A percentile compares a stretch with the other conserved stretches of the same genome.
Conservation (phyloP, 2,329 filamentous ascomycete species). For the Ceratocystis colombiana region DNA sequence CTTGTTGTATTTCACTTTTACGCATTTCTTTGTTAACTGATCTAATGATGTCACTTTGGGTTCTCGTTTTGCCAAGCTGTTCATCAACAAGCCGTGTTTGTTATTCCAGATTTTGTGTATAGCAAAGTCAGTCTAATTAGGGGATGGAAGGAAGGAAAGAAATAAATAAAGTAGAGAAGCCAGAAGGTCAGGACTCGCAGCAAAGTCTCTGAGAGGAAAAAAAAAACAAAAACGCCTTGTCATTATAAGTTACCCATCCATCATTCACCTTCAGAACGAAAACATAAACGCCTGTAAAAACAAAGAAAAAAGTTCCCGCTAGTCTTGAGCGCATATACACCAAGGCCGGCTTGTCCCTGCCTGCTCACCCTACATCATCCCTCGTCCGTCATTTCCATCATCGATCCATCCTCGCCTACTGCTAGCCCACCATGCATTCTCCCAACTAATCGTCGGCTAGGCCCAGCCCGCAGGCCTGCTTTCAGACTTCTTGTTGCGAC, state of each 20-base stretch:
- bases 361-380: slow-evolving; percentile 31
- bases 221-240: slow-evolving; percentile 14
- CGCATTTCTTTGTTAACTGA: no score
- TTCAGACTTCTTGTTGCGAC: slow-evolving; percentile 26
- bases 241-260: not conserved
- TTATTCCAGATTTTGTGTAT: no score
- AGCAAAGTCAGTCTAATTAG: no score
- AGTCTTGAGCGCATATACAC: no score
- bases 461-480: not conserved
- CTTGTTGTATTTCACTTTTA: not conserved
- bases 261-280: no score
- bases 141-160: not conserved
- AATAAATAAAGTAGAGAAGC: not conserved
- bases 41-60: not conserved
- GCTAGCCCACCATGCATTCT: slow-evolving; percentile 29
- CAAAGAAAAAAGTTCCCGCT: not conserved
- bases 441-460: slow-evolving; percentile 32
- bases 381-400: slow-evolving; percentile 50
- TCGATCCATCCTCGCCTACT: slow-evolving; percentile 37
- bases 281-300: not conserved
- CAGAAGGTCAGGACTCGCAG: not conserved
- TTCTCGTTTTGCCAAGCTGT: no score
- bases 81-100: no score
- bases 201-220: not conserved
- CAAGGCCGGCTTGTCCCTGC: not conserved